A percentile compares a stretch with the other conserved stretches of the same genome.
phyloP scores from a whole-genome alignment of 257 asterid genomes.

The Rubia yunnanensis region DNA sequence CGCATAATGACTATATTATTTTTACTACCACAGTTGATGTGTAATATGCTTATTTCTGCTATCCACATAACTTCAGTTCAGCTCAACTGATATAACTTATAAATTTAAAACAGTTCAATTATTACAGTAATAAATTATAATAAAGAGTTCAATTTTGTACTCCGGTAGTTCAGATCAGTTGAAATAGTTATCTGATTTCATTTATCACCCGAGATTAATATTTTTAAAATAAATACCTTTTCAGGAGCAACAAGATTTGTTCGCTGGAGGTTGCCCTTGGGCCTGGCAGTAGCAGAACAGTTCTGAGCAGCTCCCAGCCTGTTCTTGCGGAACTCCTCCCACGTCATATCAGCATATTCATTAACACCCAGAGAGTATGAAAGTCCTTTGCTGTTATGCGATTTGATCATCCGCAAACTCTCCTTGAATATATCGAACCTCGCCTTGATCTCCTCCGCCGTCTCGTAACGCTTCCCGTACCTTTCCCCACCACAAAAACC shows the following conservation, averaged over 20 bases:
- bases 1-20: background rate
- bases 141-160: background rate
- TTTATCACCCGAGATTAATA: background rate
- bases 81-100: too few relatives aligned
- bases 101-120: background rate
- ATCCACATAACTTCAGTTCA: background rate
- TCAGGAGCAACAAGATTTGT: conserved; percentile 48
- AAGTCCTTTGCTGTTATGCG: conserved; percentile 78
- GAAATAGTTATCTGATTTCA: background rate
- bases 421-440: conserved; percentile 60
- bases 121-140: background rate
- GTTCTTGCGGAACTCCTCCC: conserved; percentile 82
- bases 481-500: conserved; percentile 21
- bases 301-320: conserved; percentile 90
- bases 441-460: conserved; percentile 57
- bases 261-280: conserved; percentile 73
- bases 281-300: conserved; percentile 89
- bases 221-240: conserved; percentile 45
- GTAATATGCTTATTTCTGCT: background rate
- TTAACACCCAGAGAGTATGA: conserved; percentile 73
- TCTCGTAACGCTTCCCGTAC: conserved; percentile 61
- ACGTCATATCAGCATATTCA: conserved; percentile 81
- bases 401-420: conserved; percentile 59
- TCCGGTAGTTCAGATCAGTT: background rate
- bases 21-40: background rate